Evolutionary conservation across 495 filamentous ascomycete genomes (phyloP), one percentile per base, ranked within the genome.

Genomic region (Penicillium turbatum): DNA sequence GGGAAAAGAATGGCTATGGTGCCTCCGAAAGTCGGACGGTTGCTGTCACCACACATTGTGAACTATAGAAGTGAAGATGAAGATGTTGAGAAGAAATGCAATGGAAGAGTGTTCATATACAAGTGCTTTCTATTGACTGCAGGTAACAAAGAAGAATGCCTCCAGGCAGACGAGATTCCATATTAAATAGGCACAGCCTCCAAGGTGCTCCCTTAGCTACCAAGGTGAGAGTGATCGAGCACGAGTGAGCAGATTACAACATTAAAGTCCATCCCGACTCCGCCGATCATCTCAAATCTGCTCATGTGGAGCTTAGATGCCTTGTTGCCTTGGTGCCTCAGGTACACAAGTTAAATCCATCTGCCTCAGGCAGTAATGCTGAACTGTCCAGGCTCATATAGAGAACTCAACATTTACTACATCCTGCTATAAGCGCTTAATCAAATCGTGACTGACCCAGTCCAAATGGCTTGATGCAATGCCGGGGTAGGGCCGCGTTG

Each of bases 1-100:
- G 64, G 64, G 41, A 64, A 67, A 2, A 67, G 37, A 19, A 67
- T 59, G 1, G 64, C 61, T 31, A 67, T 67, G n/a, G 64, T 67
- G 9, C 64, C 64, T 5, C 64, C 64, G 8, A 53, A 47, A 29
- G 57, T 51, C 12, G 61, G 59, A 6, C 64, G 59, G 50, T 50
- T 51, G 41, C 30, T 65, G 7, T 67, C 54, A 4, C 64, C 64
- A 37, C 64, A 67, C 64, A 67, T 64, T 30, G 2, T 19, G 47
- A 49, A 38, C 47, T 57, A 38, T 41, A 43, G 5, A 29, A 47
- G 7, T 37, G 43, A 50, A 45, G 21, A 39, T 26, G 24, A 42
- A 17, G 10, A 12, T 19, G 19, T 32, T 3, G n/a, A 40, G 11
- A 38, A 21, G 46, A 35, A 15, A 1, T 2, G 24, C 29, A 17